phyloP scores from a whole-genome alignment of 2,329 filamentous ascomycete species.

The Ascochyta lentis region DNA sequence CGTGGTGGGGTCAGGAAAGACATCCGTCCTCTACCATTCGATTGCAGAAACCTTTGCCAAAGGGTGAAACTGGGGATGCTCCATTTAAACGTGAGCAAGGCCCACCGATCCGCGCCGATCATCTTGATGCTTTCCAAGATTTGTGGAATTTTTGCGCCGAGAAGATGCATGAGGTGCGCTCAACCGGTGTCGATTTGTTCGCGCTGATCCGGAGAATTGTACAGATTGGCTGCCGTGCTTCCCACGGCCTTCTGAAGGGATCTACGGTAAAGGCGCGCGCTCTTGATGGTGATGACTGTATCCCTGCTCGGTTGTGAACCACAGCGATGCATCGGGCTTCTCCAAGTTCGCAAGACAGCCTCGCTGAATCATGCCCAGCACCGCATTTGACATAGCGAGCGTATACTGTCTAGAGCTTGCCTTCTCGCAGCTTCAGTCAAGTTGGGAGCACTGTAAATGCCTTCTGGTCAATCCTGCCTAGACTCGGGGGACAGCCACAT shows the following conservation, averaged over 20 bases:
- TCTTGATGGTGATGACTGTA: constrained; percentile 1
- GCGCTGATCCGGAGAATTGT: not conserved
- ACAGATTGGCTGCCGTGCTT: not conserved
- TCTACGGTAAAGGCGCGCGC: not conserved
- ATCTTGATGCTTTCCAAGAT: constrained; percentile 4
- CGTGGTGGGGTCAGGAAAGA: constrained; percentile 15
- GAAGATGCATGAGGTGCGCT: not conserved
- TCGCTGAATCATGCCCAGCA: constrained; percentile 1
- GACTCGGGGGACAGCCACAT: no score
- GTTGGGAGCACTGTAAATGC: not conserved
- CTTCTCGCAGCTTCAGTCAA: not conserved
- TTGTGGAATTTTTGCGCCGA: not conserved
- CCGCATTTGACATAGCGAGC: not conserved
- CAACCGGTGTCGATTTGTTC: not conserved
- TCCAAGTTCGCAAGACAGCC: constrained; percentile 10
- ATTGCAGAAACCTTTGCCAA: constrained; percentile 7
- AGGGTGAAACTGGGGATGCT: constrained; percentile 12
- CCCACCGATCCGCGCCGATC: constrained; percentile 20
- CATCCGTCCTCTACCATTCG: constrained; percentile 27
- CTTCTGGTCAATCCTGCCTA: no score
- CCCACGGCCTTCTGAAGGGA: not conserved
- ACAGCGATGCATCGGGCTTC: constrained; percentile 10
- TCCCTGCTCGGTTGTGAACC: constrained; percentile 11
- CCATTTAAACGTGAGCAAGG: constrained; percentile 10
- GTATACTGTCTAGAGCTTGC: not conserved